A percentile compares a stretch with the other conserved stretches of the same genome.
Conservation (phyloP, 371 early-diverging fungal species). For the Lichtheimia ornata region DNA sequence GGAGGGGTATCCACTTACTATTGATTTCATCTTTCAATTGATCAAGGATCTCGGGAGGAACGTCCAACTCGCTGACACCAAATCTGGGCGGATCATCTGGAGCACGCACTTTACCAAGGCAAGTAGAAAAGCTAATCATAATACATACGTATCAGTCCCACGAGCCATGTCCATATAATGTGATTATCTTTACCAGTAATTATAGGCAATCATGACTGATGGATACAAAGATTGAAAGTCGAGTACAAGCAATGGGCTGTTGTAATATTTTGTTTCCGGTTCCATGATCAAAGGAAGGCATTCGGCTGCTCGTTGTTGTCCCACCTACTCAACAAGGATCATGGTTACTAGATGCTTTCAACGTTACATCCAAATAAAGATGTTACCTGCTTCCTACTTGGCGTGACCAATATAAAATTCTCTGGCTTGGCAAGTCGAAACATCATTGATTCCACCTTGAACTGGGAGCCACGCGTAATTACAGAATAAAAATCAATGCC, state of each 20-base stretch:
- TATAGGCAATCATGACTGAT: slow-evolving; percentile 92
- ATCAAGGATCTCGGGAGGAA: slow-evolving; percentile 45
- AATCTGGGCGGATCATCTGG: slow-evolving; percentile 43
- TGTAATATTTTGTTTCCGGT: slow-evolving; percentile 80
- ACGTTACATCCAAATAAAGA: no score
- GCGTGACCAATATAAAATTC: slow-evolving; percentile 64
- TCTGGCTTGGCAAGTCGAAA: slow-evolving; percentile 84
- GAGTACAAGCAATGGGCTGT: slow-evolving; percentile 80
- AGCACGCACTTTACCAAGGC: slow-evolving; percentile 63
- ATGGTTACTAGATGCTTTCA: no score
- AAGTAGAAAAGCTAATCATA: slow-evolving; percentile 74
- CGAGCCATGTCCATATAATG: not conserved
- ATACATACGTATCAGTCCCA: not conserved
- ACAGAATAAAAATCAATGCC: slow-evolving; percentile 88
- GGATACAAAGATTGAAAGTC: slow-evolving; percentile 95
- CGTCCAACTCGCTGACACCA: slow-evolving; percentile 45
- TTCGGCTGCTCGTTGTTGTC: slow-evolving; percentile 74
- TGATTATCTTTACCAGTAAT: slow-evolving; percentile 68
- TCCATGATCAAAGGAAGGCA: slow-evolving; percentile 88
- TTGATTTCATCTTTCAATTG: slow-evolving; percentile 67
- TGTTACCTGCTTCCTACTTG: slow-evolving; percentile 65
- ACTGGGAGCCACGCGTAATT: slow-evolving; percentile 88
- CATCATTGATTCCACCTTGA: slow-evolving; percentile 87
- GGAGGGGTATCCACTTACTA: slow-evolving; percentile 32
- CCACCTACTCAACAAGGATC: slow-evolving; percentile 45